A percentile compares a stretch with the other conserved stretches of the same genome.
phyloP scores from a whole-genome alignment of 345 rosid genomes.

The Hypericum androsaemum region DNA sequence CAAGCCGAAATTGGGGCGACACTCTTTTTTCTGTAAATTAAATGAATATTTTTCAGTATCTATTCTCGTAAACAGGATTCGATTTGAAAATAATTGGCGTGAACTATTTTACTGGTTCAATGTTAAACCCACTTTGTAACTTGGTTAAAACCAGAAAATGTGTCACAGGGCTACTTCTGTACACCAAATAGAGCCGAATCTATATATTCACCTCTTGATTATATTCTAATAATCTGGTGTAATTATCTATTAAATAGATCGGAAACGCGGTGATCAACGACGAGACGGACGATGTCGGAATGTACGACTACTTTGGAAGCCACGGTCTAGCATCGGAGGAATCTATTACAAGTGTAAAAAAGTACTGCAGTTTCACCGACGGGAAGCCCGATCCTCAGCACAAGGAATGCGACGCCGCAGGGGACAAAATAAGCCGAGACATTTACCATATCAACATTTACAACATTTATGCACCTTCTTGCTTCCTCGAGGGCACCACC shows the following conservation, averaged over 20 bases:
- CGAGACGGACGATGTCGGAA: conserved; percentile 56
- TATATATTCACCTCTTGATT: too few relatives aligned
- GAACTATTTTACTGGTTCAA: too few relatives aligned
- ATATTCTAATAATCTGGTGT: too few relatives aligned
- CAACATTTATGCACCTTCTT: conserved; percentile 69
- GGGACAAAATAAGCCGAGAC: conserved; percentile 12
- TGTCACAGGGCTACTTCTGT: too few relatives aligned
- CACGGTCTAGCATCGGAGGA: conserved; percentile 60
- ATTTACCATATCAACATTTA: conserved; percentile 34
- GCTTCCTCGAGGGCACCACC: conserved; percentile 43
- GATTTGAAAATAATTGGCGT: too few relatives aligned
- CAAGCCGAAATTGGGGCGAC: too few relatives aligned
- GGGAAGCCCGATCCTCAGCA: conserved; percentile 17
- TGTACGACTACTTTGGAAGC: conserved; percentile 49
- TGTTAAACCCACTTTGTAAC: too few relatives aligned
- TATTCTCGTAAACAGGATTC: too few relatives aligned
- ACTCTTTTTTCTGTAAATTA: too few relatives aligned
- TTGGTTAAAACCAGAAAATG: too few relatives aligned
- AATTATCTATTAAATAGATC: conserved; percentile 28
- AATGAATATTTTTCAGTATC: too few relatives aligned
- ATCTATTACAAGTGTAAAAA: conserved; percentile 16
- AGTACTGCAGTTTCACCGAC: conserved; percentile 42
- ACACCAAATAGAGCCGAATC: too few relatives aligned
- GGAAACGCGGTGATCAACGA: conserved; percentile 81
- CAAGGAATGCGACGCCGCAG: conserved; percentile 31